Percentiles rank a stretch among this genome's conserved stretches.
These are phyloP conservation scores for Lentinula guzmanii DNA, from an alignment of 768 basidiomycete genomes.

Conservation along the genomic window DNA sequence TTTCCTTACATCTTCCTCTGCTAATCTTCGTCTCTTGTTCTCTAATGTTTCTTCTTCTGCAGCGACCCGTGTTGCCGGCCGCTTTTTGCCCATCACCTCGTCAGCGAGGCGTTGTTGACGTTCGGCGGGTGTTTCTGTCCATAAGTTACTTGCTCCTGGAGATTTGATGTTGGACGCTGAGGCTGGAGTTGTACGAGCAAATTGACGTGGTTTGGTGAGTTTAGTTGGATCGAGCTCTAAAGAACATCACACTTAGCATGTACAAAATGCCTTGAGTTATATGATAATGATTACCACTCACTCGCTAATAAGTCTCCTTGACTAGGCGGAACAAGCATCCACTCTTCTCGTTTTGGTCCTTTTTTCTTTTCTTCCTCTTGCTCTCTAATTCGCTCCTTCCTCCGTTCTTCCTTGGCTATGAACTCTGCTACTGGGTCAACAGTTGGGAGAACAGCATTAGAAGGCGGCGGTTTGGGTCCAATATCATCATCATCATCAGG, in stretches of 20 bases:
- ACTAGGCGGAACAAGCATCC: slow-evolving; percentile 96
- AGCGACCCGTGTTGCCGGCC: slow-evolving; percentile 47
- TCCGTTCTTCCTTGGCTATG: slow-evolving; percentile 75
- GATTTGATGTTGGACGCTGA: slow-evolving; percentile 38
- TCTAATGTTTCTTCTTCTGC: slow-evolving; percentile 37
- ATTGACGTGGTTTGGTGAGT: slow-evolving; percentile 67
- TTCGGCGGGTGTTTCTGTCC: slow-evolving; percentile 98
- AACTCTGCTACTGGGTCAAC: slow-evolving; percentile 76
- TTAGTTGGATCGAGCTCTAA: slow-evolving; percentile 85
- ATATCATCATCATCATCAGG: slow-evolving; percentile 72
- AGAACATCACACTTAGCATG: not conserved
- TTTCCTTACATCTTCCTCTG: slow-evolving; percentile 58
- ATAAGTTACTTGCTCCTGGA: slow-evolving; percentile 43
- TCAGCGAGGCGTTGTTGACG: slow-evolving; percentile 88
- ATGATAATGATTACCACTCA: slow-evolving; percentile 31
- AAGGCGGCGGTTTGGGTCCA: slow-evolving; percentile 75
- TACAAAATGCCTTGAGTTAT: not conserved
- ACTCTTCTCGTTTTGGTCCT: slow-evolving; percentile 80
- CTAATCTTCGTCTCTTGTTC: slow-evolving; percentile 53
- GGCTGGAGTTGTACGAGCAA: slow-evolving; percentile 54
- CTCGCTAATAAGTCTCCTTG: slow-evolving; percentile 73
- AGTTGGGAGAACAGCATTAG: slow-evolving; percentile 30
- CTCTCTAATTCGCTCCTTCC: slow-evolving; percentile 62
- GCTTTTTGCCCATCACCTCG: slow-evolving; percentile 89
- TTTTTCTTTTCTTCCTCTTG: slow-evolving; percentile 79